Evolutionary conservation across 192 early-diverging fungal genomes (phyloP).

Genomic region (Kickxella alabastrina): DNA sequence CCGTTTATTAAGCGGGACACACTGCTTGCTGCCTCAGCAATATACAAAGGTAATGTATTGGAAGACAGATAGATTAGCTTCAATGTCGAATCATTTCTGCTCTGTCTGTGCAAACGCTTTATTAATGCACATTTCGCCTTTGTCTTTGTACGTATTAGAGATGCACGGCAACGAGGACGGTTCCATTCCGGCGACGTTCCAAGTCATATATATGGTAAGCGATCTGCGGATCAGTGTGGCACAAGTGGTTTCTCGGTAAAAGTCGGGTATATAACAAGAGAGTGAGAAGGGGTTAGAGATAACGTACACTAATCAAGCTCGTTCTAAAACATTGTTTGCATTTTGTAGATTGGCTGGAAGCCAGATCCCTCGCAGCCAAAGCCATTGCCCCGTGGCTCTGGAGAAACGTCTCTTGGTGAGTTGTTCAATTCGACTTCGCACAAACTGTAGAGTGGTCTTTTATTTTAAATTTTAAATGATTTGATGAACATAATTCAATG

Average conservation of each 20-base stretch:
- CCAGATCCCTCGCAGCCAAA: conserved; percentile 78
- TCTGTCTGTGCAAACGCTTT: neutral
- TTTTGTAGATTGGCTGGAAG: conserved; percentile 87
- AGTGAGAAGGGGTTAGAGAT: too few species aligned
- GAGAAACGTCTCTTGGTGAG: conserved; percentile 74
- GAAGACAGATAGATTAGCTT: too few species aligned
- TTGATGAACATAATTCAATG: neutral
- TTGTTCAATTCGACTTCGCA: conserved; percentile 34
- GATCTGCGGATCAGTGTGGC: conserved; percentile 83
- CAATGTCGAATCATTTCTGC: too few species aligned
- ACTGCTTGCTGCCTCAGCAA: conserved; percentile 75
- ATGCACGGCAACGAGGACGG: conserved; percentile 87
- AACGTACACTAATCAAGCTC: too few species aligned
- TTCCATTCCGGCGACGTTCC: conserved; percentile 90
- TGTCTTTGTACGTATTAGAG: conserved; percentile 47
- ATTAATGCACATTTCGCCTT: conserved; percentile 3
- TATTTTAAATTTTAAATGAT: neutral
- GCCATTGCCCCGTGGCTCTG: conserved; percentile 78
- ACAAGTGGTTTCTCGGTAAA: conserved; percentile 76
- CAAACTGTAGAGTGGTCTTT: conserved; percentile 22
- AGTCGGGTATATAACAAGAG: too few species aligned
- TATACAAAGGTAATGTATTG: conserved; percentile 70
- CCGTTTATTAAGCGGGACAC: conserved; percentile 78
- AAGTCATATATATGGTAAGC: conserved; percentile 63
- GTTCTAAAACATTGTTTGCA: conserved; percentile 41